Evolutionary conservation across 2,329 filamentous ascomycete species (phyloP).

Genomic region (Curvularia sp.): DNA sequence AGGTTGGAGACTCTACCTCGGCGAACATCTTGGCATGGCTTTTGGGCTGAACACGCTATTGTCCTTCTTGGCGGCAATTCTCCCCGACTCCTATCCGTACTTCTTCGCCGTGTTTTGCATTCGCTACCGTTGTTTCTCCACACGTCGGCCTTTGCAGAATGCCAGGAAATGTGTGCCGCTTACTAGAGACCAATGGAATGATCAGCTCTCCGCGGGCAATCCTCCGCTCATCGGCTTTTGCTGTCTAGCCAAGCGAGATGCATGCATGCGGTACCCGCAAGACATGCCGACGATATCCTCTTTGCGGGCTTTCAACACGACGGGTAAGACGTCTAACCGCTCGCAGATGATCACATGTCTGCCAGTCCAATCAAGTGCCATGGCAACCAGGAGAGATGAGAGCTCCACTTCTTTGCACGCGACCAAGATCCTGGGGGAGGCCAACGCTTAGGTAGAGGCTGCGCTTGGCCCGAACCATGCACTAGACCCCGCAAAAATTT

Average conservation of each 20-base stretch:
- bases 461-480: conserved; percentile 19
- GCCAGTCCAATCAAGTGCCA: conserved; percentile 21
- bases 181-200: conserved; percentile 1
- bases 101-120: conserved; percentile 4
- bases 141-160: background rate
- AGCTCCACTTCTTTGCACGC: conserved; percentile 30
- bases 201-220: conserved; percentile 1
- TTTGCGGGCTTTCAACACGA: conserved; percentile 2
- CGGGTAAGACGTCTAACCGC: conserved; percentile 10
- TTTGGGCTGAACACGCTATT: background rate
- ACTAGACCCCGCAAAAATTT: conserved; percentile 34
- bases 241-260: conserved; percentile 10
- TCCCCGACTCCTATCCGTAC: conserved; percentile 4
- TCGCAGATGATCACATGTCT: conserved; percentile 23
- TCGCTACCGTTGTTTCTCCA: background rate
- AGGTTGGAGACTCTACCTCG: conserved; percentile 13
- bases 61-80: background rate
- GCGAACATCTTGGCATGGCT: background rate
- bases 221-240: conserved; percentile 12
- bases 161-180: background rate
- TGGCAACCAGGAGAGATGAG: conserved; percentile 12
- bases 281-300: conserved; percentile 3
- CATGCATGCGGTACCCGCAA: conserved; percentile 10
- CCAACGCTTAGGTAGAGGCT: conserved; percentile 8
- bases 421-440: conserved; percentile 23